These are phyloP conservation scores for Auricularia sp. DNA, from an alignment of 768 basidiomycete genomes.

Conservation along the genomic window DNA sequence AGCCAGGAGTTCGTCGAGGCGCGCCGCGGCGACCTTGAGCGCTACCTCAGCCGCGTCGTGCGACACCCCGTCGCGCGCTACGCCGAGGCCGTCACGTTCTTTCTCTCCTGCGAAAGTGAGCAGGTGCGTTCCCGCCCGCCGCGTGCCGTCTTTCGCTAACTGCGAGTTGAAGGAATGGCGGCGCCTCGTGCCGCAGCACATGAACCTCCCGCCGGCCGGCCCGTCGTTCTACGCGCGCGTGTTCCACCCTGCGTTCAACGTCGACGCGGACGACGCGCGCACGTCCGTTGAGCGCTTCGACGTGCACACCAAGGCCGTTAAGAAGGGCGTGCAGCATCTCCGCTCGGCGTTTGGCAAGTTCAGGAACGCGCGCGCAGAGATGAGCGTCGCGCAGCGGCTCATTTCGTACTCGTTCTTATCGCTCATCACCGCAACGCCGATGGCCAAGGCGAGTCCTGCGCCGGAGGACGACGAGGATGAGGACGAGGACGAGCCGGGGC, in stretches of 20 bases:
- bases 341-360: conserved; percentile 51
- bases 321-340: conserved; percentile 57
- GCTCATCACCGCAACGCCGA: conserved; percentile 59
- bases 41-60: conserved; percentile 61
- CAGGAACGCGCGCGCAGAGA: conserved; percentile 63
- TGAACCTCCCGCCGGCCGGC: conserved; percentile 56
- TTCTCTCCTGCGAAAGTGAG: conserved; percentile 69
- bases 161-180: conserved; percentile 53
- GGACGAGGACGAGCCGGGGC: conserved; percentile 20
- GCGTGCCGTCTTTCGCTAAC: neutral
- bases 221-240: conserved; percentile 69
- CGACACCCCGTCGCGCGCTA: conserved; percentile 71
- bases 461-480: conserved; percentile 40
- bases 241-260: conserved; percentile 77
- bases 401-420: conserved; percentile 67
- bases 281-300: conserved; percentile 54
- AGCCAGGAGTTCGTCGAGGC: conserved; percentile 76
- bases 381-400: conserved; percentile 66
- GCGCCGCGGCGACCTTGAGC: conserved; percentile 68
- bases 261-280: conserved; percentile 63
- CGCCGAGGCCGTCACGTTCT: conserved; percentile 70
- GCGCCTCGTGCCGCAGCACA: conserved; percentile 47
- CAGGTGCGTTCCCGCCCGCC: conserved; percentile 34
- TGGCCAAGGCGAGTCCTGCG: conserved; percentile 36
- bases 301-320: conserved; percentile 53